These are phyloP conservation scores for Moesziomyces antarcticus DNA, from an alignment of 1,284 basidiomycete genomes.

Conservation along the genomic window DNA sequence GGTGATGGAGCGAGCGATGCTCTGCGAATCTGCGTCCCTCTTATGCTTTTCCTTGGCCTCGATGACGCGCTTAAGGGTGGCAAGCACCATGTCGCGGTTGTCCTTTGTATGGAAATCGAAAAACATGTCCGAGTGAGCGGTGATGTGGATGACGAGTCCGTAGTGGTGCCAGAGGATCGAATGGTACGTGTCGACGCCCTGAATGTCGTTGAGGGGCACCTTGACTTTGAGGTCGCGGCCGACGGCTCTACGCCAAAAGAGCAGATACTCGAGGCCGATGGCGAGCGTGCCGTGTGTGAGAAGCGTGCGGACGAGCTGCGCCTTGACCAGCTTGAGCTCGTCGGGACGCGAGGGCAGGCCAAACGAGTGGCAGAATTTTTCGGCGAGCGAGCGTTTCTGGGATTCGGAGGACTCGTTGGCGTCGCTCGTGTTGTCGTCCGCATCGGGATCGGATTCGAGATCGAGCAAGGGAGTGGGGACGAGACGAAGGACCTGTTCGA, in stretches of 20 bases:
- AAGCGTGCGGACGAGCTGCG: conserved; percentile 52
- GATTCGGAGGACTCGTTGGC: conserved; percentile 12
- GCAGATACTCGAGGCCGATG: conserved; percentile 55
- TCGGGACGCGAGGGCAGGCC: conserved; percentile 34
- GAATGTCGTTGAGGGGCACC: conserved; percentile 56
- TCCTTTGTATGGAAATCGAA: conserved; percentile 53
- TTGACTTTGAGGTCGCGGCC: conserved; percentile 53
- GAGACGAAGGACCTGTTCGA: conserved; percentile 9
- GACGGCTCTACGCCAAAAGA: conserved; percentile 55
- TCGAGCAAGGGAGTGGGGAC: conserved; percentile 38
- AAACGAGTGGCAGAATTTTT: conserved; percentile 44
- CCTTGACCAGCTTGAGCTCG: conserved; percentile 48
- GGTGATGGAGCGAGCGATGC: background rate
- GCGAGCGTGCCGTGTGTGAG: conserved; percentile 58
- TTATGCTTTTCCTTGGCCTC: conserved; percentile 17
- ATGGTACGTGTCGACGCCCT: conserved; percentile 38
- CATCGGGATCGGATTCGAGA: conserved; percentile 19
- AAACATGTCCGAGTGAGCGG: conserved; percentile 50
- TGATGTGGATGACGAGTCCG: conserved; percentile 56
- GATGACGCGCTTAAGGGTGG: conserved; percentile 24
- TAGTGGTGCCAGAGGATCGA: conserved; percentile 58
- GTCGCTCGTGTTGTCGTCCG: conserved; percentile 8
- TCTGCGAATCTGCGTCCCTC: conserved; percentile 10
- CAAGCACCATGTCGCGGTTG: conserved; percentile 43
- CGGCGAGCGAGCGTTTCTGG: conserved; percentile 17